Evolutionary conservation across 2,329 filamentous ascomycete genomes (phyloP), one percentile per base, ranked within the genome.

Genomic region (Teratosphaeriaceae sp.): DNA sequence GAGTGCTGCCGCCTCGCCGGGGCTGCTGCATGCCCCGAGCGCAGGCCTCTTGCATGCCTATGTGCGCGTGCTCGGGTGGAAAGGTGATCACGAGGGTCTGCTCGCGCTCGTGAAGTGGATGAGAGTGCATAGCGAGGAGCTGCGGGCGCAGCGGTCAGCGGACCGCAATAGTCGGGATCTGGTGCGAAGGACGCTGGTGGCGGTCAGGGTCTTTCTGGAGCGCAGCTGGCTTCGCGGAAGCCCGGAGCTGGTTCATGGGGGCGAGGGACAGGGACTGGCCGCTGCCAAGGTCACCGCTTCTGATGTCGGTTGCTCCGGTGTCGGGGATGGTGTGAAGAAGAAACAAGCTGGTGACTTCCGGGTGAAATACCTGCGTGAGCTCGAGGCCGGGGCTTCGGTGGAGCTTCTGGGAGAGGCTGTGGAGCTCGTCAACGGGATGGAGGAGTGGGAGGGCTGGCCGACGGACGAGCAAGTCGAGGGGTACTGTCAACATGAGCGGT

Each of bases 51-150:
- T 79, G 1, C 77, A 84, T 52, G 66, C 69, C 2, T 84, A 85
- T 56, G 72, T 88, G 58, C 72, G 80, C 36, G 72, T 77, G 1
- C 65, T 88, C 18, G 82, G 76, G 1, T 72, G 75, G 40, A 61
- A 79, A n/a, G 74, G 73, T 26, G 78, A 86, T 50, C 69, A 70
- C 38, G 64, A 73, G 2, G 78, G 74, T 38, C 77, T 87, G 58
- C 69, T 74, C 4, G 65, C 65, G 3, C 62, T 82, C 4, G 62
- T 82, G 12, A 60, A 65, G 22, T 88, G 81, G 80, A 74, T 83
- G 50, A 62, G 75, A 1, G 51, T 62, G 19, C 63, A 79, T 50
- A 72, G 72, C 63, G 56, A 59, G 5, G 60, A 61, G 29, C 45
- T 67, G 1, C 22, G 33, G 2, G 44, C 54, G 33, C 45, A 51